Evolutionary conservation across 1,139 yeast genomes (phyloP), one percentile per base, ranked within the genome.

Genomic region (Saccharomycopsis hybrid): DNA sequence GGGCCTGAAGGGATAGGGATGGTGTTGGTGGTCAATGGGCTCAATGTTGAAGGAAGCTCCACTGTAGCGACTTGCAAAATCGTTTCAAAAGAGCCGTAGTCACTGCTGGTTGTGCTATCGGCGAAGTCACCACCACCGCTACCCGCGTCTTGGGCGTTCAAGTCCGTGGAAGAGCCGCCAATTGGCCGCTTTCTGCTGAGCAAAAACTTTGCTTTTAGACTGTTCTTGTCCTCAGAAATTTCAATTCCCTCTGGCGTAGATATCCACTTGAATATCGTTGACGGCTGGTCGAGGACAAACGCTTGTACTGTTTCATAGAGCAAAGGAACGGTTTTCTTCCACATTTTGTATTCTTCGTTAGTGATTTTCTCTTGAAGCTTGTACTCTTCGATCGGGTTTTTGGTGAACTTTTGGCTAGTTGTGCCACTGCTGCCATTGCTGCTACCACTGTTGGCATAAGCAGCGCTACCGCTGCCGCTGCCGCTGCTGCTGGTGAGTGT

Each of bases 281-380:
- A 68, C 18, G 92, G 90, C 71, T 77, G 76, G 44, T 81, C 80
- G 8, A 47, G 69, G 25, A 86, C 78, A 55, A 78, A 73, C 35
- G 95, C 78, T 56, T 87, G 78, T 58, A 88, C 76, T 55, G 86
- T 71, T 64, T 86, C 87, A 67, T 92, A 92, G 47, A 92, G 70
- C 57, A 88, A 74, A 13, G 96, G 96, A n/a, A 92, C 85, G 9
- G 95, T 82, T 63, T 92, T 92, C 66, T 90, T 90, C 98, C 98
- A 92, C 52, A 86, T 85, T 62, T 89, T 86, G 72, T 82, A 89
- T 66, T 87, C 96, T 58, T 75, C 80, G 54, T 74, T 75, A 43
- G 65, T 64, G 3, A 72, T 62, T 56, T 73, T 73, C 56, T 74
- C 66, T 31, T 35, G 39, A 3, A 54, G 49, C 40, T 50, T 50